These are phyloP conservation scores for Deakozyma indianensis DNA, from an alignment of 805 yeast genomes.

Conservation along the genomic window DNA sequence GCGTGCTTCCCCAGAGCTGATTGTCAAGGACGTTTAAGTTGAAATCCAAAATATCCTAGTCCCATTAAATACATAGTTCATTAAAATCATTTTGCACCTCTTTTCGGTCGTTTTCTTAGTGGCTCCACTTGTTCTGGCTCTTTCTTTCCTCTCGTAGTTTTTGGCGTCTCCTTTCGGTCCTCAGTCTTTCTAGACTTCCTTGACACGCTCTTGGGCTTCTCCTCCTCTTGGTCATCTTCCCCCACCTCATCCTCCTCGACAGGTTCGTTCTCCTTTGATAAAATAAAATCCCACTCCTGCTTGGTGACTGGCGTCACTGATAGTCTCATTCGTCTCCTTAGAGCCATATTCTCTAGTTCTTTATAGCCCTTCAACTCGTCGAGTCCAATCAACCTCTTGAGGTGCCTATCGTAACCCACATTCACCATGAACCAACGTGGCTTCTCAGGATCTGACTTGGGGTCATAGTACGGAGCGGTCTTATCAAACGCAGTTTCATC, in stretches of 20 bases:
- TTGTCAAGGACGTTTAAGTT: constrained; percentile 26
- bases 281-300: constrained; percentile 24
- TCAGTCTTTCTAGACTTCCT: not conserved
- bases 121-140: too few species aligned
- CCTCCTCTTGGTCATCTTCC: too few species aligned
- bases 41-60: not conserved
- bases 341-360: constrained; percentile 26
- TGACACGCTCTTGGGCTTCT: too few species aligned
- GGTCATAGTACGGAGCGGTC: constrained; percentile 32
- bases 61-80: not conserved
- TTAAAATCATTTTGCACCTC: not conserved
- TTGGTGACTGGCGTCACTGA: constrained; percentile 37
- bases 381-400: constrained; percentile 29
- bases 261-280: not conserved
- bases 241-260: not conserved
- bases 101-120: not conserved
- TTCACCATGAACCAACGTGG: constrained; percentile 50
- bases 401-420: constrained; percentile 28
- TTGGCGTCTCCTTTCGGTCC: not conserved
- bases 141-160: not conserved
- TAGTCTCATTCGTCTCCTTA: constrained; percentile 34
- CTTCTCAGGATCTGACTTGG: constrained; percentile 26
- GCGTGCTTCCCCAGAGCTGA: constrained; percentile 44
- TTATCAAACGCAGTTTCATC: constrained; percentile 26
- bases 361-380: constrained; percentile 25